These are phyloP conservation scores for Acer yangbiense DNA, from an alignment of 345 rosid species.

Conservation along the genomic window DNA sequence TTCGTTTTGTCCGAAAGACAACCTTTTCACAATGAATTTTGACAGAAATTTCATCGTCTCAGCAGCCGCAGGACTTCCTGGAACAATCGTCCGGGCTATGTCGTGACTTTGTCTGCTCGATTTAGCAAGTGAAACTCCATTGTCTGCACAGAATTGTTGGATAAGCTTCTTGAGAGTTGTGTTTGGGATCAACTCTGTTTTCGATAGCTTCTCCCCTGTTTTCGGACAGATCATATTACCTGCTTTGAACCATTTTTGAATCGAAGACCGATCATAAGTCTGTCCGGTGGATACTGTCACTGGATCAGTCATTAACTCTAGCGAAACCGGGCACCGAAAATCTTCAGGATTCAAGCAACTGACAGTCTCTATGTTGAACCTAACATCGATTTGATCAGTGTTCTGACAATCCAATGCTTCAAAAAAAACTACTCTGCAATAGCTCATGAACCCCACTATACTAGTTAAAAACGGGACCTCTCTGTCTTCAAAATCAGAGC, in stretches of 20 bases:
- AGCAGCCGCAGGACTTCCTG: conserved; percentile 56
- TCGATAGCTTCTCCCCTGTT: conserved; percentile 64
- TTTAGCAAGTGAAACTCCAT: conserved; percentile 45
- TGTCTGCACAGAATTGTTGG: conserved; percentile 50
- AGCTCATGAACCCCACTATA: conserved; percentile 62
- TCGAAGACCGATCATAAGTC: conserved; percentile 84
- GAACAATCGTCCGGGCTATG: conserved; percentile 42
- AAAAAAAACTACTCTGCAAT: conserved; percentile 66
- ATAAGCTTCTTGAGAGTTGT: conserved; percentile 56
- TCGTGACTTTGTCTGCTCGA: conserved; percentile 38
- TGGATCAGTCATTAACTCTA: conserved; percentile 86
- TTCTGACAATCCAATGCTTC: conserved; percentile 33
- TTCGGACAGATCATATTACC: conserved; percentile 79
- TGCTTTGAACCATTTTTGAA: conserved; percentile 74
- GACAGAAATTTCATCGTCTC: conserved; percentile 54
- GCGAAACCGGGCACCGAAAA: conserved; percentile 84
- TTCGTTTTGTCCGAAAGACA: conserved; percentile 53
- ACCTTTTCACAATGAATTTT: conserved; percentile 48
- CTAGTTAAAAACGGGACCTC: conserved; percentile 58
- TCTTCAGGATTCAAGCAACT: conserved; percentile 68
- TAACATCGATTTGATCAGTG: conserved; percentile 29
- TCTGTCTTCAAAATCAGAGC: conserved; percentile 36
- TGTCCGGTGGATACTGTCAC: conserved; percentile 83
- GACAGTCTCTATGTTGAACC: conserved; percentile 40
- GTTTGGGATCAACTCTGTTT: conserved; percentile 62